Evolutionary conservation across 371 early-diverging fungal species (phyloP), one percentile per base, ranked within the genome.

Genomic region (Syncephalastrum contaminatum): DNA sequence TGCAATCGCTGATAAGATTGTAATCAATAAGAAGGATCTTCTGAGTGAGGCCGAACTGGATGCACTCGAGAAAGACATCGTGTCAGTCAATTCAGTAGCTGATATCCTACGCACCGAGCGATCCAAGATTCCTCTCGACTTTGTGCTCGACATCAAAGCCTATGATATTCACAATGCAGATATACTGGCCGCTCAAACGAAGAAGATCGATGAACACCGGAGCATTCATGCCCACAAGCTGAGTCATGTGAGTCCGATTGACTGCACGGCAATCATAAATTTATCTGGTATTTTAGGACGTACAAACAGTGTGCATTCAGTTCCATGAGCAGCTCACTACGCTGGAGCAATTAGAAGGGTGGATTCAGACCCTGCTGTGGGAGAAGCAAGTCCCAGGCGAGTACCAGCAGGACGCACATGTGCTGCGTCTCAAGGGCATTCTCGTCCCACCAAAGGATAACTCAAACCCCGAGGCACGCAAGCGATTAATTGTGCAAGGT

Each of bases 21-120:
- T 98, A 8, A 67, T 98, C 53, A 98, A 98, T 81, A 98, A 98
- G 67, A 81, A 80, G n/a, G 98, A 98, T 62, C 66, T 97, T 30
- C 10, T 30, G 36, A 30, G 12, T 2, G 66, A 73, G 13, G 44
- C 68, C 6, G 78, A 82, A 27, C 46, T 88, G 20, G 59, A 63
- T 21, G 53, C 62, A 3, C 59, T 91, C n/a, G 79, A 88, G 56
- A 52, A 56, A 6, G 78, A 80, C 39, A 69, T 90, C 4, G 20
- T 46, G 6, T 67, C 63, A 4, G 77, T 89, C 45, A 90, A 90
- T 36, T 72, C 81, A 7, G 84, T 82, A 2, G 90, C 90, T 2
- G 76, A 82, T 53, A 71, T 85, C 20, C 58, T 75, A 15, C 70
- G 73, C 36, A 78, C 88, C 0, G 71, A 77, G 39, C 74, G 73